Conservation (phyloP, 192 early-diverging fungal species). For the Geosiphon pyriformis region DNA sequence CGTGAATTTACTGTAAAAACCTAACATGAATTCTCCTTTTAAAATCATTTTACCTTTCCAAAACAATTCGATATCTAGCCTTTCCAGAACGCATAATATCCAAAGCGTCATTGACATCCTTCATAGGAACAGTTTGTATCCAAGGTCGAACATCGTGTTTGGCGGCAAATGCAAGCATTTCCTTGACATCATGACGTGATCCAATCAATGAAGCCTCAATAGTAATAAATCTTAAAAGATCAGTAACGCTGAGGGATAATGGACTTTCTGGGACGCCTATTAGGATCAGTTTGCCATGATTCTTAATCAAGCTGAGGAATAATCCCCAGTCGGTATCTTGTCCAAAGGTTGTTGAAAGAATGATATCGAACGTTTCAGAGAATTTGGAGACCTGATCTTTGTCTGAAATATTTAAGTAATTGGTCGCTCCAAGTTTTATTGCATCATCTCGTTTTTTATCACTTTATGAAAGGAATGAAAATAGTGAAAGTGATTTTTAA, state of each 20-base stretch:
- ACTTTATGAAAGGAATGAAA: no score
- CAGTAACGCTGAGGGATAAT: slow-evolving; percentile 37
- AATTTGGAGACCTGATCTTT: slow-evolving; percentile 25
- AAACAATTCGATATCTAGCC: slow-evolving; percentile 66
- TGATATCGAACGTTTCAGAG: slow-evolving; percentile 28
- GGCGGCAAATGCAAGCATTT: slow-evolving; percentile 66
- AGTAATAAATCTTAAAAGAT: slow-evolving; percentile 46
- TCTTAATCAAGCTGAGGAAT: slow-evolving; percentile 44
- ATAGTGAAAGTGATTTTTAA: no score
- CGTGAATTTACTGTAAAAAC: no score
- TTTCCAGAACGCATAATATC: slow-evolving; percentile 54
- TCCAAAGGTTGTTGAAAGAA: slow-evolving; percentile 34
- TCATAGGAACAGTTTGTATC: slow-evolving; percentile 60
- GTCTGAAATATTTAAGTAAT: slow-evolving; percentile 25
- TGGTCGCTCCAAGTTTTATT: slow-evolving; percentile 51
- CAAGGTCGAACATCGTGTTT: slow-evolving; percentile 57
- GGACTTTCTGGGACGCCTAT: slow-evolving; percentile 59
- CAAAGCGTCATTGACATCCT: slow-evolving; percentile 57
- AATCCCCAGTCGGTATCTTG: slow-evolving; percentile 41
- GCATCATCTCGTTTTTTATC: slow-evolving; percentile 52
- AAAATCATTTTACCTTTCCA: slow-evolving; percentile 60
- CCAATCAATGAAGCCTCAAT: slow-evolving; percentile 69
- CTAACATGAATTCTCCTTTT: no score
- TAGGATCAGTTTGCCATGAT: slow-evolving; percentile 57
- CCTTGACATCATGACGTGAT: slow-evolving; percentile 43